Evolutionary conservation across 129 eudicot genomes (phyloP).

Genomic region (Tagetes erecta): DNA sequence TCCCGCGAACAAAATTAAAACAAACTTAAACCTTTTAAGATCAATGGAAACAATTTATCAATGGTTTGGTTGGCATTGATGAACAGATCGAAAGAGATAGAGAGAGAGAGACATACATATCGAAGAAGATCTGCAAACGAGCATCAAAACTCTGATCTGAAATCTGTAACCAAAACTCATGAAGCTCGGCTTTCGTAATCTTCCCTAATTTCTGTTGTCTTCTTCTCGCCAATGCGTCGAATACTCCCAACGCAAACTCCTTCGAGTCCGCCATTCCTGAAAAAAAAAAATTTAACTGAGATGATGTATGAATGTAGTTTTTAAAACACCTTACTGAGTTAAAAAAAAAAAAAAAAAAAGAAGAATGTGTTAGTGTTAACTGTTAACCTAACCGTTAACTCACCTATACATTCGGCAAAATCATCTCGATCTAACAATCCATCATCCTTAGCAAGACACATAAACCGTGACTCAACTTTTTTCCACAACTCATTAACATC

Average conservation of each 20-base stretch:
- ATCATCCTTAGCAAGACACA: slow-evolving; percentile 52
- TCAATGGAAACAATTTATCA: neutral
- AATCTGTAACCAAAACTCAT: slow-evolving; percentile 90
- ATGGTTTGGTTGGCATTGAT: slow-evolving; percentile 1
- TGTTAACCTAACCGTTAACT: neutral
- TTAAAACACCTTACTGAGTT: too few relatives aligned
- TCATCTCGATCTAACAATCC: slow-evolving; percentile 71
- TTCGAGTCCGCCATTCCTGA: slow-evolving; percentile 93
- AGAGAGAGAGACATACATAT: slow-evolving; percentile 51
- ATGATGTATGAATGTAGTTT: too few relatives aligned
- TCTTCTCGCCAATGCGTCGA: slow-evolving; percentile 82
- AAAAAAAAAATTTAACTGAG: neutral
- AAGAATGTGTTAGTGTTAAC: too few relatives aligned
- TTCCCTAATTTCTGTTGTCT: slow-evolving; percentile 55
- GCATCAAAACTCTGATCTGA: slow-evolving; percentile 94
- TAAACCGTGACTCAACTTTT: slow-evolving; percentile 69
- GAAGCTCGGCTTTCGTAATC: slow-evolving; percentile 77
- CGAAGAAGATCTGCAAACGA: slow-evolving; percentile 95
- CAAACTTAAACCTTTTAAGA: slow-evolving; percentile 10
- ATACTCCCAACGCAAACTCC: slow-evolving; percentile 92
- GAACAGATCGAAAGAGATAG: neutral
- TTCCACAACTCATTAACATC: slow-evolving; percentile 55
- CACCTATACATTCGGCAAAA: slow-evolving; percentile 95
- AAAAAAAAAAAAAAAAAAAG: too few relatives aligned
- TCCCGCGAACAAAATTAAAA: slow-evolving; percentile 22